phyloP scores from a whole-genome alignment of 139 green algal species.

The Chlamydomonas asymmetrica region DNA sequence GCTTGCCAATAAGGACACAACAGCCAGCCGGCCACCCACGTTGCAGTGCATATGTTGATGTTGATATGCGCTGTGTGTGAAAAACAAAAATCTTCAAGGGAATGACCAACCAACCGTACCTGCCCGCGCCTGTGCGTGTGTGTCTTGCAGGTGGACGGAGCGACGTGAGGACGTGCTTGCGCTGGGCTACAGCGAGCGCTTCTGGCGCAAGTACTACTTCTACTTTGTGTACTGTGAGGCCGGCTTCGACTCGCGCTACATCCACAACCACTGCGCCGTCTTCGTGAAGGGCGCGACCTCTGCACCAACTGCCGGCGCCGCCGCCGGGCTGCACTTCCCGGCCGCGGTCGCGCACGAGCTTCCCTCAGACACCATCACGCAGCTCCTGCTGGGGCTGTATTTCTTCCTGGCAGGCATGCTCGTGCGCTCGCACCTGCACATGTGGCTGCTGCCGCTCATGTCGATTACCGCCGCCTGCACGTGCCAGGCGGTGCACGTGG shows the following conservation, averaged over 20 bases:
- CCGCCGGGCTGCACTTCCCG: not conserved
- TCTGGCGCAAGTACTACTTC: conserved; percentile 90
- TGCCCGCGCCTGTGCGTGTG: too few relatives aligned
- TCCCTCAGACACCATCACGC: conserved; percentile 51
- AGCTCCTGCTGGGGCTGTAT: conserved; percentile 76
- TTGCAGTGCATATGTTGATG: too few relatives aligned
- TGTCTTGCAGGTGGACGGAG: conserved; percentile 60
- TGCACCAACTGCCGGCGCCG: too few relatives aligned
- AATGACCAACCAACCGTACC: too few relatives aligned
- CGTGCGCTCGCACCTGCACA: conserved; percentile 59
- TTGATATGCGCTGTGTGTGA: too few relatives aligned
- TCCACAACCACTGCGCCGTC: conserved; percentile 85
- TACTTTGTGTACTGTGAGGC: conserved; percentile 96
- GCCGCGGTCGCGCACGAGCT: conserved; percentile 42
- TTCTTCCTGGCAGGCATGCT: conserved; percentile 81
- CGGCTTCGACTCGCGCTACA: conserved; percentile 85
- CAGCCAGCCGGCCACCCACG: too few relatives aligned
- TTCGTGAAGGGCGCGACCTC: conserved; percentile 57
- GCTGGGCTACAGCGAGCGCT: conserved; percentile 78
- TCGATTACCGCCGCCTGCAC: conserved; percentile 46
- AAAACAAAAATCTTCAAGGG: too few relatives aligned
- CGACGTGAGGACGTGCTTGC: conserved; percentile 45
- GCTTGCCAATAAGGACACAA: too few relatives aligned
- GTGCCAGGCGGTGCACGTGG: not conserved
- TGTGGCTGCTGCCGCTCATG: conserved; percentile 73